phyloP scores from a whole-genome alignment of 148 eudicot species.

The Chenopodium quinoa region DNA sequence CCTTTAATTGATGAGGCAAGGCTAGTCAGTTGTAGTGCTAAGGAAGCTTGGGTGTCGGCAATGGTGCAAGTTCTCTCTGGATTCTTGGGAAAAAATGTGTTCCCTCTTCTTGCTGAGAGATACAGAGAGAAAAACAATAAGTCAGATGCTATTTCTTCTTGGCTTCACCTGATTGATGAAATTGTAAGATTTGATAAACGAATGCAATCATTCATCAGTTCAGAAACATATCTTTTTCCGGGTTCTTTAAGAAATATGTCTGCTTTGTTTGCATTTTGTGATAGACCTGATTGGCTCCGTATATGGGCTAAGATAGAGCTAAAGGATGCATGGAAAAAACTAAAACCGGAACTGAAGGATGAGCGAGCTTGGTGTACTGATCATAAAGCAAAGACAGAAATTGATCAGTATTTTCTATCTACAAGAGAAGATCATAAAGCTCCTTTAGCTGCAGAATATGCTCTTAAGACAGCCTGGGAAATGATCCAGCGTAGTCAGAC shows the following conservation, averaged over 20 bases:
- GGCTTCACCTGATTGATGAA: slow-evolving; percentile 52
- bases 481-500: slow-evolving; percentile 45
- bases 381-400: slow-evolving; percentile 19
- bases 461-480: slow-evolving; percentile 47
- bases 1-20: slow-evolving; percentile 56
- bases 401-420: slow-evolving; percentile 32
- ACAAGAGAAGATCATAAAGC: slow-evolving; percentile 49
- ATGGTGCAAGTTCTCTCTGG: slow-evolving; percentile 43
- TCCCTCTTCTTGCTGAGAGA: slow-evolving; percentile 37
- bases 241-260: slow-evolving; percentile 32
- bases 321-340: slow-evolving; percentile 47
- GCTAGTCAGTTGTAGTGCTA: slow-evolving; percentile 49
- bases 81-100: slow-evolving; percentile 39
- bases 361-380: slow-evolving; percentile 40
- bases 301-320: slow-evolving; percentile 54
- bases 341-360: slow-evolving; percentile 41
- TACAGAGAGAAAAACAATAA: slow-evolving; percentile 34
- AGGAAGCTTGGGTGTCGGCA: slow-evolving; percentile 55
- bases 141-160: slow-evolving; percentile 36
- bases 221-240: slow-evolving; percentile 37
- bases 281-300: slow-evolving; percentile 49
- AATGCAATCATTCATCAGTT: slow-evolving; percentile 36
- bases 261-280: slow-evolving; percentile 42
- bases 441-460: slow-evolving; percentile 45
- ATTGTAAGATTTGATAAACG: slow-evolving; percentile 46